phyloP scores from a whole-genome alignment of 345 rosid species.

The Streptanthus diversifolius region DNA sequence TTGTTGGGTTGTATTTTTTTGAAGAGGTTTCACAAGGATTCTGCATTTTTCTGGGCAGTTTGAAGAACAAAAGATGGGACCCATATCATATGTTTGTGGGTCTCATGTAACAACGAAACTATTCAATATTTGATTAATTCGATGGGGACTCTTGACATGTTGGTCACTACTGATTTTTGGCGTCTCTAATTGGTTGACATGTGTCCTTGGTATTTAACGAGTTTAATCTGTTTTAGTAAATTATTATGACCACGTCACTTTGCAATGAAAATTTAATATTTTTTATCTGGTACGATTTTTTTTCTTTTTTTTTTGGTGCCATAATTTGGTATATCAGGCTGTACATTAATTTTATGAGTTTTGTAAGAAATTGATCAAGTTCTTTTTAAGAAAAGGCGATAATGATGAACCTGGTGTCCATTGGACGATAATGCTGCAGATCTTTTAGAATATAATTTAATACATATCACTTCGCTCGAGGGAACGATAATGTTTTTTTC shows the following conservation, averaged over 20 bases:
- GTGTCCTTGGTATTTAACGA: neutral
- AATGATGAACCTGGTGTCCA: conserved; percentile 8
- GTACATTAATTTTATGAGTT: neutral
- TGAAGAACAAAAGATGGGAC: conserved; percentile 32
- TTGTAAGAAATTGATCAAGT: neutral
- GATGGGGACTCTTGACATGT: conserved; percentile 33
- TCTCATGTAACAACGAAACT: conserved; percentile 31
- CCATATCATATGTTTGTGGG: conserved; percentile 36
- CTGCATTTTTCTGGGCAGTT: conserved; percentile 26
- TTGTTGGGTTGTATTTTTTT: neutral
- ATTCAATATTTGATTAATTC: conserved; percentile 21
- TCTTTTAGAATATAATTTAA: conserved; percentile 5
- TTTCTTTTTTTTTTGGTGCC: neutral
- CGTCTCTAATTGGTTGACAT: conserved; percentile 23
- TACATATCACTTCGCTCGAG: conserved; percentile 29
- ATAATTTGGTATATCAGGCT: neutral
- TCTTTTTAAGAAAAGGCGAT: neutral
- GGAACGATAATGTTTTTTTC: neutral
- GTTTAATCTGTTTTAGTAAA: neutral
- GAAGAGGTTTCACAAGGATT: conserved; percentile 20
- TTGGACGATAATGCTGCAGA: conserved; percentile 20
- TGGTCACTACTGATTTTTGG: conserved; percentile 30
- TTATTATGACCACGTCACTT: neutral
- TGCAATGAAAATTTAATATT: neutral
- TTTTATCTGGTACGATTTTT: no score